Evolutionary conservation across 1,284 basidiomycete genomes (phyloP), one percentile per base, ranked within the genome.

Genomic region (Melampsora americana): DNA sequence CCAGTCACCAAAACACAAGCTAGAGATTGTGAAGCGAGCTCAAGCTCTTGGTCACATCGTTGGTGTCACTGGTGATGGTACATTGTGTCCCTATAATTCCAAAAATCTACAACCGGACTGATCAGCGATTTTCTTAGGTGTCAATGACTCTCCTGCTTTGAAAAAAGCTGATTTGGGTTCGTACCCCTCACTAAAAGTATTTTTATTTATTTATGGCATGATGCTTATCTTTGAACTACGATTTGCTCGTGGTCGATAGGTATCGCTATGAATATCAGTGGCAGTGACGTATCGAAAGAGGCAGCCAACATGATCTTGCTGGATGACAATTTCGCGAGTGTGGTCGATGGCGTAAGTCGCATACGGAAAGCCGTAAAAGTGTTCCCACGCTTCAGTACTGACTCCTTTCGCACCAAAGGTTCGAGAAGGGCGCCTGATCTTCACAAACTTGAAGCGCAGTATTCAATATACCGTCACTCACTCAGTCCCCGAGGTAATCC

Each of bases 201-300:
- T 11, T 42, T 12, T 6, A 12, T 1, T 42, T 42, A 11, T 42
- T 42, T 12, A 42, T 42, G 11, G 11, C 39, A 9, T 42, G 39
- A 42, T 42, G 11, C 39, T 42, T 42, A 42, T 12, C 39, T 42
- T 42, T 6, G 39, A 12, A 12, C 12, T 42, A 12, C 7, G 28
- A n/a, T 23, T 46, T n/a, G 39, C 9, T 3, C 7, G 11, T 12
- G 30, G 39, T 50, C 23, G 1, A 56, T 44, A 76, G 89, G 89
- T 64, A 89, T 90, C 80, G 88, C 89, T 0, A 90, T 90, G 89
- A 89, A 89, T 79, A 87, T 89, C 50, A 89, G 88, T 46, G 89
- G 89, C 23, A 89, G 88, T 4, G 89, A 90, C 78, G 89, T 90
- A 18, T 88, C 89, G 0, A 90, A 89, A 80, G 89, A 90, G 81